Evolutionary conservation across 345 rosid genomes (phyloP).

Genomic region (Corchorus olitorius): DNA sequence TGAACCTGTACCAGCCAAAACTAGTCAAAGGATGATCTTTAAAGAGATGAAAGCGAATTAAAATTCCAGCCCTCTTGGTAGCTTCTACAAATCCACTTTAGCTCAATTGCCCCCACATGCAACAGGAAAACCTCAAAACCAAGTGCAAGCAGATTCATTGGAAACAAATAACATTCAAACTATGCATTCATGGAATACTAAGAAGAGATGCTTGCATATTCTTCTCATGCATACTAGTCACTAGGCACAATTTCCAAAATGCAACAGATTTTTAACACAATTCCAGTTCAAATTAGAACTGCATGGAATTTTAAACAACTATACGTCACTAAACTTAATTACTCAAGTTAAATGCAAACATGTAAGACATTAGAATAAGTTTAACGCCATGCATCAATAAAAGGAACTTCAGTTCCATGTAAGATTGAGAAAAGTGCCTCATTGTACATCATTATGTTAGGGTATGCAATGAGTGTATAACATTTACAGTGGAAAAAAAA

Average conservation of each 20-base stretch:
- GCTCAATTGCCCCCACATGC: slow-evolving; percentile 5
- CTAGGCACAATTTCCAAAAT: not conserved
- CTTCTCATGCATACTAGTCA: slow-evolving; percentile 3
- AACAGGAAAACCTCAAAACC: slow-evolving; percentile 9
- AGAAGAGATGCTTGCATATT: not conserved
- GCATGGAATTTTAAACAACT: not conserved
- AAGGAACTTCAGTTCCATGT: not conserved
- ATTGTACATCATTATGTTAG: not conserved
- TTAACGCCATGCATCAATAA: too few relatives aligned
- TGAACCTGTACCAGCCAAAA: slow-evolving; percentile 69
- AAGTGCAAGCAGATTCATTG: not conserved
- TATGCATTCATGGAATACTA: not conserved
- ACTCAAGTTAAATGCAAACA: not conserved
- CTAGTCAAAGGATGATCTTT: slow-evolving; percentile 18
- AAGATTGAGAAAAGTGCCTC: not conserved
- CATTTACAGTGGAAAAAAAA: not conserved
- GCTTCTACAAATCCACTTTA: not conserved
- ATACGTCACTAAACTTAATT: not conserved
- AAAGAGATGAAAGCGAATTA: not conserved
- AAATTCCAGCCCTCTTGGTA: not conserved
- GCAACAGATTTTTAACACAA: not conserved
- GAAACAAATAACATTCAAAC: slow-evolving; percentile 8
- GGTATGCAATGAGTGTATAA: not conserved
- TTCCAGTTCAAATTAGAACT: not conserved
- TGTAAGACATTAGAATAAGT: not conserved